These are phyloP conservation scores for Fusarium sp. DNA, from an alignment of 2,329 filamentous ascomycete species.

Conservation along the genomic window DNA sequence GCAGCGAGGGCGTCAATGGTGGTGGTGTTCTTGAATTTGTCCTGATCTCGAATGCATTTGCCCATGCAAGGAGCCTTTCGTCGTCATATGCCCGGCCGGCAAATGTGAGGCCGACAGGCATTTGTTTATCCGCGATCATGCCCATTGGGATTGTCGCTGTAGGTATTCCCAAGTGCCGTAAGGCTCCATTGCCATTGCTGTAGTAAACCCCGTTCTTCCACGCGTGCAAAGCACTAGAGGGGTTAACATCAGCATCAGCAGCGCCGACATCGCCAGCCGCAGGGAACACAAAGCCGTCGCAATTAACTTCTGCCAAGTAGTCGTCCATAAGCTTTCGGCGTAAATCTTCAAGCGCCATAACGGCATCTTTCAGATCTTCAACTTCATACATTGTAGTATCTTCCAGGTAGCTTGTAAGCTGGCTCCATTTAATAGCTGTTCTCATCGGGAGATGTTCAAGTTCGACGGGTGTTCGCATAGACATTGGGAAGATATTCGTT, in stretches of 20 bases:
- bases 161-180: conserved; percentile 66
- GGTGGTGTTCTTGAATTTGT: not conserved
- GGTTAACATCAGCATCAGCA: conserved; percentile 58
- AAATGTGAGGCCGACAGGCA: conserved; percentile 67
- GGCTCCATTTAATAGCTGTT: conserved; percentile 22
- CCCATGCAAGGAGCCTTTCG: conserved; percentile 43
- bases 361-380: conserved; percentile 55
- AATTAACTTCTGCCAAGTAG: conserved; percentile 57
- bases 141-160: conserved; percentile 67
- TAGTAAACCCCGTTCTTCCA: conserved; percentile 61
- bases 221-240: conserved; percentile 26
- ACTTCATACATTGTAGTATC: conserved; percentile 54
- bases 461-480: conserved; percentile 17
- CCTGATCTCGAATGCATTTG: conserved; percentile 32
- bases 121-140: conserved; percentile 56
- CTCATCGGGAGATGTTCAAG: not conserved
- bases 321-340: conserved; percentile 60
- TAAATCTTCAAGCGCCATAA: conserved; percentile 60
- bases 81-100: conserved; percentile 62
- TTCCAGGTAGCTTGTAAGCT: not conserved
- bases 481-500: conserved; percentile 51
- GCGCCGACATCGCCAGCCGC: conserved; percentile 62
- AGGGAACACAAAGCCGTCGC: conserved; percentile 63
- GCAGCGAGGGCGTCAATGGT: not conserved
- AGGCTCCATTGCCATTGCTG: conserved; percentile 63